Evolutionary conservation across 495 filamentous ascomycete species (phyloP), one percentile per base, ranked within the genome.

Genomic region (Hyaloscypha finlandica): DNA sequence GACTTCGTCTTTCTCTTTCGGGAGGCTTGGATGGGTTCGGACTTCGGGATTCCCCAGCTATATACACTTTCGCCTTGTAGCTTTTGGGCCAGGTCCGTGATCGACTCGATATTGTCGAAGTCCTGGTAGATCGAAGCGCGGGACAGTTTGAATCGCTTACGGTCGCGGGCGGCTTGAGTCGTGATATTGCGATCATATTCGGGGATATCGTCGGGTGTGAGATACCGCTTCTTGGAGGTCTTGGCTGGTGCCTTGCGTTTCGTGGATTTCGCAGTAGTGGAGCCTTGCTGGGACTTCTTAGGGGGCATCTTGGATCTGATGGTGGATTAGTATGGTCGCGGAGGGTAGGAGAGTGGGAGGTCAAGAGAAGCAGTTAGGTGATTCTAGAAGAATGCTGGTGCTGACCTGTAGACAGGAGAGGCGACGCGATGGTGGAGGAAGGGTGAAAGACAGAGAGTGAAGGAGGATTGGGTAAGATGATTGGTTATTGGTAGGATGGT

Each of bases 121-220:
- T 68, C 37, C 35, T 52, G 33, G n/a, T 64, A 3, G 29, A 67
- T 25, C 6, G 29, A 52, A n/a, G 39, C 25, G 14, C 42, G 37
- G 20, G 56, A 53, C 42, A 65, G 12, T 48, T 64, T 68, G 32
- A 54, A 54, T 53, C 65, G 32, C 2, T 33, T 48, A 16, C 60
- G 52, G 6, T 63, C 5, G 1, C 65, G 65, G 2, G 11, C 20
- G n/a, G 9, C 33, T 33, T 68, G 33, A 14, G 51, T 54, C 5
- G 6, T 25, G 8, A 68, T 31, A 20, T 60, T 55, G 12, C 42
- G 52, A 14, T 64, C 61, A 60, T 54, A 65, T 60, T 19, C 9
- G 16, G 52, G 37, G 8, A 52, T n/a, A 2, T 67, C 45, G 33
- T 61, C 51, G 6, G 33, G 55, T 30, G 22, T 61, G 16, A 37